phyloP scores from a whole-genome alignment of 768 basidiomycete genomes.

The Trametes punicea region DNA sequence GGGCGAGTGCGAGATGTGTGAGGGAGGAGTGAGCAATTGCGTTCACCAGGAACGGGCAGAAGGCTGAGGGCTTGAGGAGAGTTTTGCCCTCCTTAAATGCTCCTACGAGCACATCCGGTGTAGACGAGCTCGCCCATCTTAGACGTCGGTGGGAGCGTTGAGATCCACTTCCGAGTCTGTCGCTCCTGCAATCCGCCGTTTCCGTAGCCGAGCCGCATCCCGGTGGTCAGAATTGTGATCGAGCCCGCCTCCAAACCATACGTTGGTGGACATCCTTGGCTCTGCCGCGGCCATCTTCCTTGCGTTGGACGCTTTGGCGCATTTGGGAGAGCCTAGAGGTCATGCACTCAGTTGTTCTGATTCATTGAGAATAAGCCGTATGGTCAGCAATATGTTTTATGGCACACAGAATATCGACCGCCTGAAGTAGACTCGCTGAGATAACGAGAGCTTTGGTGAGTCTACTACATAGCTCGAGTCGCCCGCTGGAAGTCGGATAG shows the following conservation, averaged over 20 bases:
- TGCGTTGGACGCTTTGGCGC: no score
- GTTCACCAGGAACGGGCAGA: constrained; percentile 14
- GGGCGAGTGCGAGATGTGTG: background rate
- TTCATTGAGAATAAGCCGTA: no score
- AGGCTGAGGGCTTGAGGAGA: background rate
- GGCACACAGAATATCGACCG: no score
- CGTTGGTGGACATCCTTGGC: no score
- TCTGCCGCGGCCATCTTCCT: background rate
- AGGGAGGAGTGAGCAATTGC: constrained; percentile 1
- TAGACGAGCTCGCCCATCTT: background rate
- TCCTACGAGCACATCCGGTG: background rate
- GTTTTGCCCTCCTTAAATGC: constrained; percentile 1
- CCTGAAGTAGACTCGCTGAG: no score
- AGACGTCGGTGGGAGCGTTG: background rate
- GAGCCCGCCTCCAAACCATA: background rate
- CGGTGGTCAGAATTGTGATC: background rate
- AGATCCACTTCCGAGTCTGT: background rate
- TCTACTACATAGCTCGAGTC: no score
- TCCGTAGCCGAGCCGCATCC: background rate
- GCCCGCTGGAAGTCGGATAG: background rate
- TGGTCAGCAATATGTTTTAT: no score
- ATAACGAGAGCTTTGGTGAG: no score
- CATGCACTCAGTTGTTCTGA: no score
- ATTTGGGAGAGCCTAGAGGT: no score
- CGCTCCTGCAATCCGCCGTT: background rate